Base-by-base conservation (phyloP, 2,329 filamentous ascomycete species). In the Ophiostoma piceae region DNA sequence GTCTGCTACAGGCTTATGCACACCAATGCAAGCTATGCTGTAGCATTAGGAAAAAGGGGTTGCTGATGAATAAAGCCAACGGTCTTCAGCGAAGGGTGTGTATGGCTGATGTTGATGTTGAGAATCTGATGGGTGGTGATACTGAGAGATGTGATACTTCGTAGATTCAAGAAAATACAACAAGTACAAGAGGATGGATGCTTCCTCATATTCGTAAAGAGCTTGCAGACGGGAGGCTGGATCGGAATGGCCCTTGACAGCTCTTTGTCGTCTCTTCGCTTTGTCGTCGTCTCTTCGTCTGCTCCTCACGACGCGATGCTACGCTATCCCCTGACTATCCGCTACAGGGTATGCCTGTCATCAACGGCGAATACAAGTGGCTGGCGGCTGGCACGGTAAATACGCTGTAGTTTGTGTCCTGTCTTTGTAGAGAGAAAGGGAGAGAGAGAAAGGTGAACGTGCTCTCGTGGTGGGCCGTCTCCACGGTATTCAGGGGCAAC, bases 1-100 rank as follows among this genome's bases (percentile, higher is more conserved):
- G n/a, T 35, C 22, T 62, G 57, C 8, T 32, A 26, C 57, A 16
- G 57, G 26, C 26, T 29, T 32, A 60, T 60, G 57, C 57, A 62
- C 57, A 19, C 57, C 26, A 62, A 62, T 62, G 57, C 57, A 62
- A 32, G 57, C n/a, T 62, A 62, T 29, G 57, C 51, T 57, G 11
- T 6, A 26, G n/a, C 22, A 22, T 11, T 11, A 11, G 8, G n/a
- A 22, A 7, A 26, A 57, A 57, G 22, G 51, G 51, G 22, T 22
- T 57, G 51, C 22, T 57, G 51, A 57, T 57, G 51, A 57, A 57
- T 19, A 51, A 26, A 26, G n/a, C 3, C 51, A 57, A 57, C 8
- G 11, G 51, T 57, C 51, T 57, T 29, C 51, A 57, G 51, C 51
- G 26, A 6, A 51, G 39, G 12, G 39, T 37, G 39, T 41, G 39